Evolutionary conservation across 2,329 filamentous ascomycete species (phyloP).

Genomic region (Fusarium nurragi): DNA sequence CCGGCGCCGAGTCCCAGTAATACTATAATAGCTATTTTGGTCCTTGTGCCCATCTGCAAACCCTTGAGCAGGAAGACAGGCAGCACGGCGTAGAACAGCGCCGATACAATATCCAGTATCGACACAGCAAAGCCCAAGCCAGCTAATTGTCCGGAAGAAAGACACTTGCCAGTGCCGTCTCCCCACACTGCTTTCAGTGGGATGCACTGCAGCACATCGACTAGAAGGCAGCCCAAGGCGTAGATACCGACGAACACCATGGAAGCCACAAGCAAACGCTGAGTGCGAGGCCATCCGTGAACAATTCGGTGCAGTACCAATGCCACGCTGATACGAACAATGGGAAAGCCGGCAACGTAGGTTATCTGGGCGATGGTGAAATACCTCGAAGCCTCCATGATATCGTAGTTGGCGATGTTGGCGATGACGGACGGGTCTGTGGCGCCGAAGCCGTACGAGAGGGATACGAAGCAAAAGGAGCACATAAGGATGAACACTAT

Average conservation of each 20-base stretch:
- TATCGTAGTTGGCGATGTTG: background rate
- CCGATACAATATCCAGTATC: background rate
- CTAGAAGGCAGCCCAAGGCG: conserved; percentile 1
- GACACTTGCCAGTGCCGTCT: background rate
- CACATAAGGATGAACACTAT: background rate
- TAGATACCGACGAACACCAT: conserved; percentile 1
- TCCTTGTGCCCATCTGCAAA: conserved; percentile 3
- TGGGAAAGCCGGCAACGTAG: conserved; percentile 1
- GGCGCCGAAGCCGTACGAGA: background rate
- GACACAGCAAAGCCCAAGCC: conserved; percentile 1
- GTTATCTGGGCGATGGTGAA: conserved; percentile 7
- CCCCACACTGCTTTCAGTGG: conserved; percentile 5
- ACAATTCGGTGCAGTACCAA: conserved; percentile 4
- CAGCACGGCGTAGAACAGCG: background rate
- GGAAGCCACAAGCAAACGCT: background rate
- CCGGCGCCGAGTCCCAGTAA: conserved; percentile 1
- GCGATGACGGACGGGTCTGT: background rate
- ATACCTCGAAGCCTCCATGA: conserved; percentile 1
- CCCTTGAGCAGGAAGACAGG: conserved; percentile 1
- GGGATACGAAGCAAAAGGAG: conserved; percentile 2
- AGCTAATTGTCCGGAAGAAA: background rate
- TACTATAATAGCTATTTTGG: conserved; percentile 2
- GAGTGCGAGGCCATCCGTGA: conserved; percentile 5
- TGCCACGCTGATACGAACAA: background rate
- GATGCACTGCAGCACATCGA: conserved; percentile 3